Evolutionary conservation across 495 filamentous ascomycete species (phyloP), one percentile per base, ranked within the genome.

Genomic region (Annulohypoxylon moriforme): DNA sequence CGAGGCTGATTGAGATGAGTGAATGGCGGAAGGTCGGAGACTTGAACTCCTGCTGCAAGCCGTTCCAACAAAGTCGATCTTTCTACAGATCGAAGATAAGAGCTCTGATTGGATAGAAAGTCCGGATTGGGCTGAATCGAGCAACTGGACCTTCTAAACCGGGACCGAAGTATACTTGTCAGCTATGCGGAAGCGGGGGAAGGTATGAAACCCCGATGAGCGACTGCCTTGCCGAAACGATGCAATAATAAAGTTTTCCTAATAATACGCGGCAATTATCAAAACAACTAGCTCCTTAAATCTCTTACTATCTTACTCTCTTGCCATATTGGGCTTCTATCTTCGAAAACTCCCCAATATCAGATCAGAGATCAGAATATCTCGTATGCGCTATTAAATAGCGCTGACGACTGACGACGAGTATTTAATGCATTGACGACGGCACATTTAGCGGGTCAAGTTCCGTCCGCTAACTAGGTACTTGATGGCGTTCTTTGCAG

Each of bases 51-150:
- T 22, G 18, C 9, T 25, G 42, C 29, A 58, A n/a, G 4, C 9
- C 9, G 11, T 22, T 59, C 22, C 18, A 16, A 16, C 34, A 27
- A 27, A 11, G 46, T 57, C 50, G 20, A 27, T 47, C 47, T 53
- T 44, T 52, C 20, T 50, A 16, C 24, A 58, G 33, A 27, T 14
- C 14, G 11, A 0, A 31, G 0, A 9, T 25, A 16, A 9, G 22
- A 34, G 14, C 24, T 58, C 29, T 62, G 57, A 71, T 66, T 71
- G 68, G 68, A 14, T 40, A 25, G 13, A 33, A 27, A 4, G 24
- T 20, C 34, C 29, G 24, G 31, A 25, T 55, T 67, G 55, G 25
- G 61, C 70, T 69, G 27, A 62, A 73, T 73, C 31, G 56, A 73
- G 70, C 47, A 73, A 69, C 38, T 58, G 47, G 38, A 18, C 40